These are phyloP conservation scores for Blastobotrys peoriensis DNA, from an alignment of 805 yeast genomes.

Conservation along the genomic window DNA sequence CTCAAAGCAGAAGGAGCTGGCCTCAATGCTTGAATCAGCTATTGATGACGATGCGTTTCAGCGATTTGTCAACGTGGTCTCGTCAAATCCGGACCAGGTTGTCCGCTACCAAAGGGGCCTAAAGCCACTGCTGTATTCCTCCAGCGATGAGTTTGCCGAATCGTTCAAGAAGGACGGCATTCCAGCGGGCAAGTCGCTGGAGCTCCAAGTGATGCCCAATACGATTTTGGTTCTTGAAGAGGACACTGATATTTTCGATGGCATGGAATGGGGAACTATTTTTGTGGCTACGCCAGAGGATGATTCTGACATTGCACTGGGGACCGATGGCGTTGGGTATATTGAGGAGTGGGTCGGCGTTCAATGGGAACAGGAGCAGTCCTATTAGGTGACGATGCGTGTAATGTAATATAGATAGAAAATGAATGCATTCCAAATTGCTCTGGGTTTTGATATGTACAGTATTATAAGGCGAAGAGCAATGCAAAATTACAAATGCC, in stretches of 20 bases:
- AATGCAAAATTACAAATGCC: constrained; percentile 41
- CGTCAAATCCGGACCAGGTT: constrained; percentile 81
- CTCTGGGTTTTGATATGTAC: too few species aligned
- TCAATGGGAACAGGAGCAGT: constrained; percentile 60
- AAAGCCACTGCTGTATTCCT: constrained; percentile 66
- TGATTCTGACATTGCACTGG: constrained; percentile 55
- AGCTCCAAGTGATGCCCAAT: constrained; percentile 92
- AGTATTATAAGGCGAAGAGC: too few species aligned
- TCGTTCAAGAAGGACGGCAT: constrained; percentile 37
- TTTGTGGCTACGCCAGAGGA: constrained; percentile 63
- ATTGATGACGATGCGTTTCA: constrained; percentile 71
- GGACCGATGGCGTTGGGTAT: constrained; percentile 67
- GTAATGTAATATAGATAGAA: too few species aligned
- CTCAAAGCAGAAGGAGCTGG: not conserved
- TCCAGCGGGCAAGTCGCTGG: constrained; percentile 59
- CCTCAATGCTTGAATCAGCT: constrained; percentile 13
- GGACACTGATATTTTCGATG: constrained; percentile 46
- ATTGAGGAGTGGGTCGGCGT: constrained; percentile 77
- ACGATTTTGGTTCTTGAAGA: constrained; percentile 77
- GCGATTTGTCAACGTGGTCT: constrained; percentile 65
- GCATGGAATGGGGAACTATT: constrained; percentile 98
- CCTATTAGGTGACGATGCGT: not conserved
- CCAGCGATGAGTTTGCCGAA: constrained; percentile 48
- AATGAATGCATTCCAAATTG: too few species aligned
- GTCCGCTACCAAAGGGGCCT: constrained; percentile 73